Conservation (phyloP, 768 basidiomycete species). For the Megacollybia marginata region DNA sequence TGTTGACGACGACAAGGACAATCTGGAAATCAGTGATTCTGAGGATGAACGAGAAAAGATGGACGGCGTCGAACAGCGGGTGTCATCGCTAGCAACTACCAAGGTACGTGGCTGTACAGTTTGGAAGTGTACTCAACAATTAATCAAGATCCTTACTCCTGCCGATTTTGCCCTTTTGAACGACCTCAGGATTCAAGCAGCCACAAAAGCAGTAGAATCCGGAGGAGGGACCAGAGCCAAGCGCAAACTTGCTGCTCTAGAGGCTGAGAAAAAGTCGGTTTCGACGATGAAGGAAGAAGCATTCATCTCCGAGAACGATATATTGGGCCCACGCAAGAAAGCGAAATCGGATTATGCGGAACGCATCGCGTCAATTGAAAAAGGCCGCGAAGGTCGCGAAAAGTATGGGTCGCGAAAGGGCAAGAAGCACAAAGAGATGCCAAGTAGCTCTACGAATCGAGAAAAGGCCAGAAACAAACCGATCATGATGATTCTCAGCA, state of each 20-base stretch:
- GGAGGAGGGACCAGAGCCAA: conserved; percentile 74
- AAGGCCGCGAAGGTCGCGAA: conserved; percentile 91
- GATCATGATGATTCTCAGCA: conserved; percentile 87
- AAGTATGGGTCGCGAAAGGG: conserved; percentile 88
- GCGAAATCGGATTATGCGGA: conserved; percentile 90
- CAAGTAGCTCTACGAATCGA: conserved; percentile 84
- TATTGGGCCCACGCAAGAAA: conserved; percentile 91
- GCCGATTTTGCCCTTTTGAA: conserved; percentile 92
- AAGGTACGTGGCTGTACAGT: conserved; percentile 44
- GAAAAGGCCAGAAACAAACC: conserved; percentile 94
- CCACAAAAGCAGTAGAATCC: conserved; percentile 57
- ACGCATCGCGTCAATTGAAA: conserved; percentile 84
- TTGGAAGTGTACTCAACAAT: background rate
- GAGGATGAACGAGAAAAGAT: conserved; percentile 66
- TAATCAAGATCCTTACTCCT: conserved; percentile 82
- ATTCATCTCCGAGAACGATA: conserved; percentile 86
- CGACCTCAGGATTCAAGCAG: conserved; percentile 79
- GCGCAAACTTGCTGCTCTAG: conserved; percentile 79
- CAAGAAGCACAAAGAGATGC: conserved; percentile 78
- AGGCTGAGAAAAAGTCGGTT: conserved; percentile 55
- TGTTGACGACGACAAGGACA: conserved; percentile 60
- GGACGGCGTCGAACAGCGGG: conserved; percentile 38
- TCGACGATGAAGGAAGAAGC: conserved; percentile 27
- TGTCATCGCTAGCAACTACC: conserved; percentile 71
- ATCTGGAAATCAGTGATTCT: conserved; percentile 79